phyloP scores from a whole-genome alignment of 2,329 filamentous ascomycete species.

The Sphaerulina populicola region DNA sequence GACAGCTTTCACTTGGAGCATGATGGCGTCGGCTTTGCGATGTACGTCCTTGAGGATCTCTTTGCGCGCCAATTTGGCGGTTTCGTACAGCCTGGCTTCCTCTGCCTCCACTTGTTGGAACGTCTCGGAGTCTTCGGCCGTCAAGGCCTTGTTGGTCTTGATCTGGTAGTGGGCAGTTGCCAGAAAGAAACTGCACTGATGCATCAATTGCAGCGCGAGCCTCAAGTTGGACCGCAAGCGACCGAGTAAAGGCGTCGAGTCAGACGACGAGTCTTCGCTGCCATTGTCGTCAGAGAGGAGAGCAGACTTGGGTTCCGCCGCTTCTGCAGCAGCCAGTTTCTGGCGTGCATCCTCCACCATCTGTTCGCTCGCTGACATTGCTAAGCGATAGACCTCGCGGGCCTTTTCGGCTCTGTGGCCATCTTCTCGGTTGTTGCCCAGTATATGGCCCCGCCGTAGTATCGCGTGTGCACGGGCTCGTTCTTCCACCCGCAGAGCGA shows the following conservation, averaged over 20 bases:
- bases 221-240: conserved; percentile 55
- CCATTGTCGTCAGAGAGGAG: conserved; percentile 18
- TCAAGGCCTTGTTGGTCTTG: conserved; percentile 60
- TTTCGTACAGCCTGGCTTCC: conserved; percentile 66
- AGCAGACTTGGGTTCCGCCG: conserved; percentile 7
- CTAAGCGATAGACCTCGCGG: conserved; percentile 58
- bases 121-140: conserved; percentile 57
- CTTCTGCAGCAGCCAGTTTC: conserved; percentile 49
- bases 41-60: conserved; percentile 61
- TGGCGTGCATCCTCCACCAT: conserved; percentile 57
- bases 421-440: conserved; percentile 62
- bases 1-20: conserved; percentile 49
- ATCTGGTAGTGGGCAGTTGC: conserved; percentile 79
- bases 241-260: conserved; percentile 23
- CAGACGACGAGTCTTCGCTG: conserved; percentile 31
- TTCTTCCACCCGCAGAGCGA: conserved; percentile 58
- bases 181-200: conserved; percentile 75
- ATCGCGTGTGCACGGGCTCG: conserved; percentile 58
- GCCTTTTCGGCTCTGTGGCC: conserved; percentile 52
- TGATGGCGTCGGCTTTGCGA: conserved; percentile 53
- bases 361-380: conserved; percentile 34
- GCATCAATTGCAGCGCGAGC: conserved; percentile 66
- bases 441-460: conserved; percentile 65
- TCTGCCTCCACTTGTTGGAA: conserved; percentile 58
- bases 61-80: conserved; percentile 65